Conservation (phyloP, 2,329 filamentous ascomycete species). For the Ophidiomyces ophidiicola region DNA sequence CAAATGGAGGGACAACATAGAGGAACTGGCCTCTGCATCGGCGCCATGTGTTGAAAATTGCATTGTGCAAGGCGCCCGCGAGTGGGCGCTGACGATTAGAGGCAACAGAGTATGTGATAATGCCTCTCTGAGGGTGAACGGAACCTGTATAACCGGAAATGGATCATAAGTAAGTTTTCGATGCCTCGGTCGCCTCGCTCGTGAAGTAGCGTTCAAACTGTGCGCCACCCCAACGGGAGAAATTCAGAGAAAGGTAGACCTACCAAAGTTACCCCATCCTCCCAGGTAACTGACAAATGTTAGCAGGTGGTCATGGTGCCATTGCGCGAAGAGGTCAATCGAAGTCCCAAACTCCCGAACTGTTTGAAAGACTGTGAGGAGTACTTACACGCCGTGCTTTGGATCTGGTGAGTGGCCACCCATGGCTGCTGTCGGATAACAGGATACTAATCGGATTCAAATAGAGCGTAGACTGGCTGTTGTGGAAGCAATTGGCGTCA, state of each 20-base stretch:
- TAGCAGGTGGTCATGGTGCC: not conserved
- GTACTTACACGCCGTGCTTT: conserved; percentile 36
- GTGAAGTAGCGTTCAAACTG: no score
- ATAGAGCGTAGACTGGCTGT: not conserved
- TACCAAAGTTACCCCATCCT: conserved; percentile 63
- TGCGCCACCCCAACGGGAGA: no score
- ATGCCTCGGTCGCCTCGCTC: no score
- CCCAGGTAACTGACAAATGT: conserved; percentile 52
- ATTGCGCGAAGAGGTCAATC: not conserved
- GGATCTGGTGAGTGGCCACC: conserved; percentile 28
- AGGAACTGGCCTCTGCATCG: conserved; percentile 76
- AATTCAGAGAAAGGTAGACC: no score
- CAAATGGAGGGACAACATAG: conserved; percentile 70
- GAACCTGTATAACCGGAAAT: conserved; percentile 7
- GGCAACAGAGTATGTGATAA: conserved; percentile 61
- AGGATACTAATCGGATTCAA: no score
- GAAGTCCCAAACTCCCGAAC: not conserved
- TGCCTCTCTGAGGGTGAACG: conserved; percentile 42
- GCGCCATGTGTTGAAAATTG: conserved; percentile 92
- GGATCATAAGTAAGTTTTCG: no score
- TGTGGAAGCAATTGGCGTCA: not conserved
- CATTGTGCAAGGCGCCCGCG: conserved; percentile 63
- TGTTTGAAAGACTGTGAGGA: not conserved
- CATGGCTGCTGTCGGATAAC: conserved; percentile 22
- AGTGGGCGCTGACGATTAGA: conserved; percentile 82